Evolutionary conservation across 129 eudicot genomes (phyloP), one percentile per base, ranked within the genome.

Genomic region (Lactuca saligna): DNA sequence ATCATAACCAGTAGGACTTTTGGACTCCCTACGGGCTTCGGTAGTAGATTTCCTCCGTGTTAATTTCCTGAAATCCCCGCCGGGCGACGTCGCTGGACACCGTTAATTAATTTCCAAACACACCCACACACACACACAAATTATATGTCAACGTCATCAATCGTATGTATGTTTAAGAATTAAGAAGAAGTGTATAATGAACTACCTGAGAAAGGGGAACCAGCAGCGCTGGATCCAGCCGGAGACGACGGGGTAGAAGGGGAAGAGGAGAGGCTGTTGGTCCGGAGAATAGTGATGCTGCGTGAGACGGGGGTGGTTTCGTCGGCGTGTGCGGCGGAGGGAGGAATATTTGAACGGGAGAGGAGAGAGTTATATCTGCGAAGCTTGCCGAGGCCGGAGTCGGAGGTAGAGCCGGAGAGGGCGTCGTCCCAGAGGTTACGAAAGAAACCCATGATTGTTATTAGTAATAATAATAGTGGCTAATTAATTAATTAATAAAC

Each of bases 391-490:
- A 84, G 75, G 73, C 90, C 94, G 38, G 80, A 66, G 0, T 86
- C 91, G 10, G 91, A 86, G 14, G 82, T 57, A 3, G 90, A 84
- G 11, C 96, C 89, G 61, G 95, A 87, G 9, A 85, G 78, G 37
- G 95, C 85, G 46, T 85, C 97, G 71, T 85, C 97, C 97, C 97
- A 87, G 3, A 91, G 79, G 71, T 85, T 83, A 73, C 89, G 80
- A 63, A 91, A 87, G 72, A 82, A 86, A 63, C 95, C 95, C 97
- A 87, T 87, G 33, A 17, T 80, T 46, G 0, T n/a, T 9, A 6
- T 7, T 31, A 11, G 20, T 35, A 5, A 1, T 44, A 17, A 11
- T 44, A 42, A 3, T 9, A 33, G 50, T 53, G 61, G 72, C 51
- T 54, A 68, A 17, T 8, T 68, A 35, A 64, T 9, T 1, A 63